A percentile compares a stretch with the other conserved stretches of the same genome.
Evolutionary conservation across 208 protist genomes (phyloP).

Genomic region (Herpetomonas tarakana): DNA sequence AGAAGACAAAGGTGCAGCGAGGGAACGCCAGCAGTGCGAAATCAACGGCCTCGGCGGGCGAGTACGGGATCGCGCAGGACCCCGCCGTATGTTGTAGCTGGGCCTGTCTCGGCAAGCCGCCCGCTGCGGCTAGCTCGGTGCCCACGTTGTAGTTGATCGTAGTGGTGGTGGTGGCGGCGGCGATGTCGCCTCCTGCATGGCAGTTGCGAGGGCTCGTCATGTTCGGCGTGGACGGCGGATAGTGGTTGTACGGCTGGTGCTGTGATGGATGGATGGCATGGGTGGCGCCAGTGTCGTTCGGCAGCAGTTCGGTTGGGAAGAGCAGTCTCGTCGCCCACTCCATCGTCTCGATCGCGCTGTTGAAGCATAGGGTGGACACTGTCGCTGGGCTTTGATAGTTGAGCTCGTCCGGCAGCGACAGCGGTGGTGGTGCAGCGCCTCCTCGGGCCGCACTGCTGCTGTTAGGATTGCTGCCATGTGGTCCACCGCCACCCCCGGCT

Average conservation of each 20-base stretch:
- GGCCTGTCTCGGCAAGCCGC: not conserved
- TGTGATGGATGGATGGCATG: no score
- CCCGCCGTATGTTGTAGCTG: not conserved
- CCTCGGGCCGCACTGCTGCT: slow-evolving; percentile 13
- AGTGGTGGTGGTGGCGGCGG: no score
- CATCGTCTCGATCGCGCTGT: slow-evolving; percentile 64
- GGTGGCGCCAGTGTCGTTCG: no score
- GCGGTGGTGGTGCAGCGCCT: not conserved
- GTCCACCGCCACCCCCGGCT: not conserved
- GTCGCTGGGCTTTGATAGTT: slow-evolving; percentile 16
- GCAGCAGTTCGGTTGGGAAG: no score
- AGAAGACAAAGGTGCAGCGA: slow-evolving; percentile 84
- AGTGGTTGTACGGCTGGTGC: not conserved
- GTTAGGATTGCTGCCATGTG: slow-evolving; percentile 6
- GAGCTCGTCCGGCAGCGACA: not conserved
- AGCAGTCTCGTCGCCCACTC: slow-evolving; percentile 62
- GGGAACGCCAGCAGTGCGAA: slow-evolving; percentile 70
- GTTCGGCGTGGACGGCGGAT: not conserved
- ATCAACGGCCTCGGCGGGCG: slow-evolving; percentile 75
- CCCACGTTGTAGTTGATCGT: no score
- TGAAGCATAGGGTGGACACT: slow-evolving; percentile 59
- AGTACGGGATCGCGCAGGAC: slow-evolving; percentile 41
- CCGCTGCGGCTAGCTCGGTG: not conserved
- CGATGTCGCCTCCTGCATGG: no score
- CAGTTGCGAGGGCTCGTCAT: no score